Base-by-base conservation (phyloP, 164 flowering plant species). In the Hamamelis virginiana region DNA sequence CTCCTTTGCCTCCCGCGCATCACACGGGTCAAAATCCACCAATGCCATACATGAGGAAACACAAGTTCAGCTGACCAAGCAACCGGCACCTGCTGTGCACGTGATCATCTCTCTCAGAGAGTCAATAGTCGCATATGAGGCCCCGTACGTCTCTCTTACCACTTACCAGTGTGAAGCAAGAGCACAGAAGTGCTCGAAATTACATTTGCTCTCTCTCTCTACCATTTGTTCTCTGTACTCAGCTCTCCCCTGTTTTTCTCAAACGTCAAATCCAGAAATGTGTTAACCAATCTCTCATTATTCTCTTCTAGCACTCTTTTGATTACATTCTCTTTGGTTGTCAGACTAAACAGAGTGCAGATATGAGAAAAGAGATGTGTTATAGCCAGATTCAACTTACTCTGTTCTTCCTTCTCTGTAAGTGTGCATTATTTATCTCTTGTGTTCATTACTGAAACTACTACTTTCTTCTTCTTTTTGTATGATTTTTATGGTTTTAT, bases 331-430 rank as follows among this genome's bases (percentile, higher is more conserved):
- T n/a, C n/a, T n/a, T n/a, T n/a, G n/a, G n/a, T n/a, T n/a, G n/a
- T n/a, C n/a, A n/a, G n/a, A n/a, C n/a, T n/a, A n/a, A 38, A 43
- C 10, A 21, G 13, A 62, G 47, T 25, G 19, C 14, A 14, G 50
- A 59, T 0, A 68, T 55, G 59, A 55, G 21, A 55, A 25, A 8
- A 58, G 33, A 22, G 25, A 45, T 58, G 45, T 59, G 26, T 46
- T 27, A 8, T 15, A 27, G 41, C 63, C 44, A 33, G 41, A 62
- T 52, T 69, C 72, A 63, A 19, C 25, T 70, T 55, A 10, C 47
- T 45, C 56, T 56, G 4, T n/a, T 64, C 13, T 55, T 55, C 12
- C 50, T 70, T 52, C 73, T 63, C 10, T 70, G 68, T 70, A 64
- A 63, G 73, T 55, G 25, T 25, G 62, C 48, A 10, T 50, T 4